Base-by-base conservation (phyloP, 2,329 filamentous ascomycete genomes). In the Penicillium sclerotiorum region DNA sequence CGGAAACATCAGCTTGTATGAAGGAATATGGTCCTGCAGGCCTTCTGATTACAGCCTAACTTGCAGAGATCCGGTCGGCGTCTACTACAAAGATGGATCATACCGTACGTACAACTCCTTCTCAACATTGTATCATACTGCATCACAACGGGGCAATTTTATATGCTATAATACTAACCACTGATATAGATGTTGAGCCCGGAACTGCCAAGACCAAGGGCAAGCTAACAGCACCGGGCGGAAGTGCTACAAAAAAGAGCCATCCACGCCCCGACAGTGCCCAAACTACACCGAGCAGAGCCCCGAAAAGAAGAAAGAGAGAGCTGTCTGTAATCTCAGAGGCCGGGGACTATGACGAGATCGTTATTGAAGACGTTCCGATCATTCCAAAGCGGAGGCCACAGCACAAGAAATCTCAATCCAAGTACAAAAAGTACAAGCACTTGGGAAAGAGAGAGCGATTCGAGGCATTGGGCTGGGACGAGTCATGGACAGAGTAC, bases 1-100 rank as follows among this genome's bases (percentile, higher is more conserved):
- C 32, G 77, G 76, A 7, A 64, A 73, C 48, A 69, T 71, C 12
- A 73, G 70, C 21, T 65, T 81, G 22, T 58, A 65, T n/a, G 72
- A 77, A 33, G 68, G 73, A 36, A 59, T 76, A 11, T 47, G 55
- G 15, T 46, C 50, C 7, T 63, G 57, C 13, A 68, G 66, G 15
- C 69, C 72, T 15, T 48, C 49, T 21, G 63, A 70, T 42, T 71
- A 76, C 53, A 44, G 55, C 22, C 45, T 62, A 30, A 71, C 69
- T 8, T 61, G 55, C 33, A 67, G 62, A 45, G 74, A 76, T 41
- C 67, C 68, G 6, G 53, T 64, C 20, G 62, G 62, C 8, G 49
- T 67, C 6, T 45, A 47, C 22, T 47, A 64, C 30, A 45, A 57
- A n/a, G 60, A 71, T 52, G 66, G 67, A 11, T 63, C 55, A 32